Conservation (phyloP, 306 rosid species). For the Rosa rugosa region DNA sequence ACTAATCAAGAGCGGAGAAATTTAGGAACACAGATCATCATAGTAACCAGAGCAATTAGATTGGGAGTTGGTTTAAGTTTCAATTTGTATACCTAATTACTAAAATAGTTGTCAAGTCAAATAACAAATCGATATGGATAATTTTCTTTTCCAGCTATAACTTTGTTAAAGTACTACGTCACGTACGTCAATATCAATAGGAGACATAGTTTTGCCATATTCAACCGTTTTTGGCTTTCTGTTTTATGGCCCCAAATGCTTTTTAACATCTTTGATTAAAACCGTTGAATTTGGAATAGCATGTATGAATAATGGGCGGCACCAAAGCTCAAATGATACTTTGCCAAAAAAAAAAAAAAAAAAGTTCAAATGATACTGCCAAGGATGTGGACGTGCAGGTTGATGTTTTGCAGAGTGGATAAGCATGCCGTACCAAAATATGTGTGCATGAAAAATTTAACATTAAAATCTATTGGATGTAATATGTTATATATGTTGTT, state of each 20-base stretch:
- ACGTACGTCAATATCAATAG: not conserved
- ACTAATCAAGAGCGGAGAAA: not conserved
- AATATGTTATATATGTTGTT: not conserved
- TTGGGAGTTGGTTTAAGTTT: slow-evolving; percentile 25
- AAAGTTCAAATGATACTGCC: not conserved
- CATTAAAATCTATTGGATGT: not conserved
- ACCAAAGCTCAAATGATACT: not conserved
- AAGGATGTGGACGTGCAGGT: not conserved
- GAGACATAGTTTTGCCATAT: not conserved
- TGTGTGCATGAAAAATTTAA: not conserved
- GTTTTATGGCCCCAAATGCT: not conserved
- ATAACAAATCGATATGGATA: slow-evolving; percentile 19
- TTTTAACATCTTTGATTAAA: not conserved
- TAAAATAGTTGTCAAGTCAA: slow-evolving; percentile 21
- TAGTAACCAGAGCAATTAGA: not conserved
- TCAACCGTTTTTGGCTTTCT: slow-evolving; percentile 6
- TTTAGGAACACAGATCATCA: not conserved
- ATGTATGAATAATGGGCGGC: slow-evolving; percentile 14
- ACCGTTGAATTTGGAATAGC: not conserved
- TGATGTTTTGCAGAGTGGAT: not conserved
- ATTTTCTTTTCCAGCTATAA: not conserved
- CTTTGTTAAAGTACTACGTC: not conserved
- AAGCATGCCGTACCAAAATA: not conserved
- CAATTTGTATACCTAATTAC: slow-evolving; percentile 29
- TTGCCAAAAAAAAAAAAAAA: too few species aligned